These are phyloP conservation scores for Schizosaccharomyces lindneri DNA, from an alignment of 805 yeast genomes.

Conservation along the genomic window DNA sequence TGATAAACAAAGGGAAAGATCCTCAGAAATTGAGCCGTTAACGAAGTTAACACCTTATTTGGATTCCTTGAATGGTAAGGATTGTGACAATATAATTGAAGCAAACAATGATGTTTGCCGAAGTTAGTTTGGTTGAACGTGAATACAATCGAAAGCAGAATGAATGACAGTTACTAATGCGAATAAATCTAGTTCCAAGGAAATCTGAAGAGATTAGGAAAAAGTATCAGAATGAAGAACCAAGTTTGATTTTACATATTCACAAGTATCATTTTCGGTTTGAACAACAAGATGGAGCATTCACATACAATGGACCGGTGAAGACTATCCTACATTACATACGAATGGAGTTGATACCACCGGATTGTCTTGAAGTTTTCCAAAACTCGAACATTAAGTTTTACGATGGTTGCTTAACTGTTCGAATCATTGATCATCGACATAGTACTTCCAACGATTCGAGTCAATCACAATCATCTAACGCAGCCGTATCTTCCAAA, in stretches of 20 bases:
- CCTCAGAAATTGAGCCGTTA: no score
- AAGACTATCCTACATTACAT: background rate
- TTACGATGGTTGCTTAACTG: slow-evolving; percentile 2
- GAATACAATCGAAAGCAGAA: no score
- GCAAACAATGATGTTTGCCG: no score
- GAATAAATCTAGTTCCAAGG: background rate
- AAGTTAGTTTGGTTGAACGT: no score
- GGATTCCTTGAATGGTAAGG: no score
- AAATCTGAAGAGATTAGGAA: background rate
- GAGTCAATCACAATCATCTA: background rate
- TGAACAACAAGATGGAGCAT: slow-evolving; percentile 3
- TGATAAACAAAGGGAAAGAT: no score
- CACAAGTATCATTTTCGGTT: slow-evolving; percentile 1
- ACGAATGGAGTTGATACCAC: slow-evolving; percentile 1
- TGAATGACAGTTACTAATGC: background rate
- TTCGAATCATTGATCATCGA: background rate
- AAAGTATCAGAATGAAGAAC: background rate
- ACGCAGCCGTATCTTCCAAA: background rate
- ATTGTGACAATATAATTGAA: no score
- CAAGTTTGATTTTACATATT: background rate
- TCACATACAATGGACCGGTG: slow-evolving; percentile 2
- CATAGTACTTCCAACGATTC: background rate
- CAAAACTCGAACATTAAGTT: background rate
- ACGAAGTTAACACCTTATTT: no score
- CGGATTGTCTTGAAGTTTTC: slow-evolving; percentile 2